Evolutionary conservation across 495 filamentous ascomycete genomes (phyloP).

Genomic region (Jackrogersella minutella): DNA sequence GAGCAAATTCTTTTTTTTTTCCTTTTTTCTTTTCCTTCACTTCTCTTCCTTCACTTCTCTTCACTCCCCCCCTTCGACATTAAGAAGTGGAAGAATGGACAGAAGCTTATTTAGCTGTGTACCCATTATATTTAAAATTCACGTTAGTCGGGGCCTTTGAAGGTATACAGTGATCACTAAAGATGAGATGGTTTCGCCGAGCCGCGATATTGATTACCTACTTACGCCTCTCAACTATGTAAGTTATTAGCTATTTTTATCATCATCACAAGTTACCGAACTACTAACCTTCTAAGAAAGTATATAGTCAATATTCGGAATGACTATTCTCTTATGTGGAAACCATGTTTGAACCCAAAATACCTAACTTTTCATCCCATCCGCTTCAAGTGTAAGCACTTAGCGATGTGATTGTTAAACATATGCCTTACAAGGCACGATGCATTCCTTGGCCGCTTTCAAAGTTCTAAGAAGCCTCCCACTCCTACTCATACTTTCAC

Average conservation of each 20-base stretch:
- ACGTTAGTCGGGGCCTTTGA: neutral
- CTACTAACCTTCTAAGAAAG: too few relatives aligned
- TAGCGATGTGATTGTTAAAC: neutral
- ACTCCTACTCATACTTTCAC: conserved; percentile 3
- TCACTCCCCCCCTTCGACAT: neutral
- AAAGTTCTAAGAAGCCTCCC: conserved; percentile 11
- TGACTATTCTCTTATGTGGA: too few relatives aligned
- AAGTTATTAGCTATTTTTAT: neutral
- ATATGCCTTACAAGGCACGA: neutral
- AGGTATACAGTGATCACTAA: conserved; percentile 1
- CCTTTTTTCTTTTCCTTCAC: neutral
- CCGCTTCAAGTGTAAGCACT: neutral
- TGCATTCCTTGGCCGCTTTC: neutral
- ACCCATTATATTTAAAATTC: neutral
- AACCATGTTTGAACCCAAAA: too few relatives aligned
- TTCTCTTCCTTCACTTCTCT: neutral
- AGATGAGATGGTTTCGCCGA: conserved; percentile 3
- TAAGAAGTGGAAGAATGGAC: neutral
- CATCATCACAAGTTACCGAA: too few relatives aligned
- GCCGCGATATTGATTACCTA: conserved; percentile 2
- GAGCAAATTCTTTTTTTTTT: conserved; percentile 3
- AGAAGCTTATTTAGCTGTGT: neutral
- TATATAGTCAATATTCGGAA: too few relatives aligned
- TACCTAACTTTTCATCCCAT: neutral
- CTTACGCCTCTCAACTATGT: neutral